These are phyloP conservation scores for Lentinula detonsa DNA, from an alignment of 768 basidiomycete genomes.

Conservation along the genomic window DNA sequence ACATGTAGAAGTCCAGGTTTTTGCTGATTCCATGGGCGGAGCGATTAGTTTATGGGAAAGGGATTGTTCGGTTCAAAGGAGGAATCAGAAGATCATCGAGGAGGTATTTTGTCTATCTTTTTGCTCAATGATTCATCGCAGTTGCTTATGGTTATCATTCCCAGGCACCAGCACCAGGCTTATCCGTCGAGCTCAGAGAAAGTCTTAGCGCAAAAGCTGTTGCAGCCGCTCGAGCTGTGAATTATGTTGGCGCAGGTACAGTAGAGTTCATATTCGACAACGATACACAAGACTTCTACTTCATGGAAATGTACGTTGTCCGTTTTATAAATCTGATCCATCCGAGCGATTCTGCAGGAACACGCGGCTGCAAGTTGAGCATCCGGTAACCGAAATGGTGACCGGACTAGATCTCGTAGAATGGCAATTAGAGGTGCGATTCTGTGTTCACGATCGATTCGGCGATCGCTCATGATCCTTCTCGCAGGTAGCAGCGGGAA, in stretches of 20 bases:
- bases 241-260: constrained; percentile 88
- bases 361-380: constrained; percentile 81
- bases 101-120: constrained; percentile 41
- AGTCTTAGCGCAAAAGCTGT: constrained; percentile 84
- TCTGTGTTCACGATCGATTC: neutral
- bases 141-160: neutral
- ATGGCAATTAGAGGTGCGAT: constrained; percentile 80
- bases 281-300: constrained; percentile 80
- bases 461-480: neutral
- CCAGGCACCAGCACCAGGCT: constrained; percentile 86
- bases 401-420: constrained; percentile 92
- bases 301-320: constrained; percentile 80
- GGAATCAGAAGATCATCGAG: constrained; percentile 95
- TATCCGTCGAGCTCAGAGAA: constrained; percentile 70
- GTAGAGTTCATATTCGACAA: constrained; percentile 98
- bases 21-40: constrained; percentile 76
- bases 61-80: constrained; percentile 85
- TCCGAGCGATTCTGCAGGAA: constrained; percentile 49
- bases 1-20: constrained; percentile 94
- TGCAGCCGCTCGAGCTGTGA: constrained; percentile 88
- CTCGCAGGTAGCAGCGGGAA: constrained; percentile 77
- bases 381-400: constrained; percentile 93
- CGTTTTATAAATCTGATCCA: neutral
- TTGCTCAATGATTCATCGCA: neutral
- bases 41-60: constrained; percentile 95